Percentiles rank a stretch among this genome's conserved stretches.
Evolutionary conservation across 225 moss, liverwort and hornwort species (phyloP).

Genomic region (Pleurozium schreberi): DNA sequence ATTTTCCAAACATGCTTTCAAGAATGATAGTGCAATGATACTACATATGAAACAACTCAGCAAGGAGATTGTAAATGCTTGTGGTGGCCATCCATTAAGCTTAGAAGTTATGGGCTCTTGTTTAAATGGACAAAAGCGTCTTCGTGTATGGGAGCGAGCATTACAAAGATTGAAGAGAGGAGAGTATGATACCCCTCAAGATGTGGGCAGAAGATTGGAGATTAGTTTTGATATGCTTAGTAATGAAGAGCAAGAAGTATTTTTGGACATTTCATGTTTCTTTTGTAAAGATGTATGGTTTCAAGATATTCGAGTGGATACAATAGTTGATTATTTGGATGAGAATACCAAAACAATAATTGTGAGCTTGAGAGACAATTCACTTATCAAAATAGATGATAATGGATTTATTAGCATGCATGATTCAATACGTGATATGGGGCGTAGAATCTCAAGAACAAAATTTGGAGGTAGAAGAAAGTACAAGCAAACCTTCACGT

Average conservation of each 20-base stretch:
- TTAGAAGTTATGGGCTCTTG: neutral
- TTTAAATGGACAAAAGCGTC: neutral
- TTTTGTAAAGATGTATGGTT: neutral
- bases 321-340: neutral
- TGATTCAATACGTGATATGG: neutral
- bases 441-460: neutral
- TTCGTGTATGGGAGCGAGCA: neutral
- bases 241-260: neutral
- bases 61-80: neutral
- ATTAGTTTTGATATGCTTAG: neutral
- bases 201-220: neutral
- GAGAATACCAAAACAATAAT: neutral
- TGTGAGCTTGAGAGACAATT: neutral
- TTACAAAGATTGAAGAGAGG: neutral
- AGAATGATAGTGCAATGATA: neutral
- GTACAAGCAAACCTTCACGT: neutral
- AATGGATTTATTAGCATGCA: neutral
- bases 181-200: neutral
- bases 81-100: neutral
- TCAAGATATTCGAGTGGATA: neutral
- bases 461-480: neutral
- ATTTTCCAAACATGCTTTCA: neutral
- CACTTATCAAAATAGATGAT: neutral
- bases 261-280: neutral
- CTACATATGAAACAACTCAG: neutral